A percentile compares a stretch with the other conserved stretches of the same genome.
Evolutionary conservation across 1,284 basidiomycete genomes (phyloP).

Genomic region (Cutaneotrichosporon spelunceum): DNA sequence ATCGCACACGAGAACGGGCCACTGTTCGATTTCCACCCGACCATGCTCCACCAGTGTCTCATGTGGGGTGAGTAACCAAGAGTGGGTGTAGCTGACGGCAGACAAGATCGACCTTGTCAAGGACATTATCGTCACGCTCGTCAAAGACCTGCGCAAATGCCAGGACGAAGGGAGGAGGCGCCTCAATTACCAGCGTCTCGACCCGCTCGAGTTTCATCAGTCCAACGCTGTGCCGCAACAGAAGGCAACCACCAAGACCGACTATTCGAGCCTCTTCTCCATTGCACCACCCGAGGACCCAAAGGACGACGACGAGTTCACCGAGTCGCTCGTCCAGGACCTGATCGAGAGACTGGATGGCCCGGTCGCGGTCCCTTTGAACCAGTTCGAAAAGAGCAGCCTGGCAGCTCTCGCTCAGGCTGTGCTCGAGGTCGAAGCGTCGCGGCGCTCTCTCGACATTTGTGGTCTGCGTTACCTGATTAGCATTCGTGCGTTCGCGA

Average conservation of each 20-base stretch:
- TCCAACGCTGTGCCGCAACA: conserved; percentile 7
- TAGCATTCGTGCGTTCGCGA: conserved; percentile 64
- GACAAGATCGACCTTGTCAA: conserved; percentile 81
- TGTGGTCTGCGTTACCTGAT: conserved; percentile 88
- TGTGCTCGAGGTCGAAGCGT: conserved; percentile 83
- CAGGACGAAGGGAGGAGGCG: conserved; percentile 36
- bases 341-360: conserved; percentile 65
- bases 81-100: conserved; percentile 40
- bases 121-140: conserved; percentile 68
- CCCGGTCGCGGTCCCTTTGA: conserved; percentile 65
- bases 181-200: conserved; percentile 35
- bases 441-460: conserved; percentile 76
- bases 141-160: conserved; percentile 48
- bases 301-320: conserved; percentile 63
- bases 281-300: conserved; percentile 6
- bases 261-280: conserved; percentile 37
- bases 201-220: conserved; percentile 39
- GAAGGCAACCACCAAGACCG: conserved; percentile 11
- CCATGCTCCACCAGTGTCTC: conserved; percentile 84
- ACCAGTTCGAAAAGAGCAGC: conserved; percentile 71
- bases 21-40: conserved; percentile 81
- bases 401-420: conserved; percentile 78
- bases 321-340: conserved; percentile 59
- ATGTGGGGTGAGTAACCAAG: conserved; percentile 70
- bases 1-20: conserved; percentile 79